Conservation (phyloP, 2,329 filamentous ascomycete genomes). For the Cladophialophora bantiana region DNA sequence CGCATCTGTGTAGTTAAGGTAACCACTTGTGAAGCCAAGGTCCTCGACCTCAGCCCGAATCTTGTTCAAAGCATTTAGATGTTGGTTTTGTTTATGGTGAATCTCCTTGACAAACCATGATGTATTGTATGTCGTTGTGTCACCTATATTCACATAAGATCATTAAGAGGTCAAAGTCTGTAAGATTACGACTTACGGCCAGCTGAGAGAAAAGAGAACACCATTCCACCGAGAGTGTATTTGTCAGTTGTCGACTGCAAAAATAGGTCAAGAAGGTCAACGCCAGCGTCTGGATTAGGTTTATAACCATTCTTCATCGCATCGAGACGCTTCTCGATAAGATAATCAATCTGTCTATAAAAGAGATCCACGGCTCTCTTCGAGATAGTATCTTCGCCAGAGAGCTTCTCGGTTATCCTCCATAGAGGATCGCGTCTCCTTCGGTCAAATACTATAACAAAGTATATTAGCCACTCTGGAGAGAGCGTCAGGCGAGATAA, state of each 20-base stretch:
- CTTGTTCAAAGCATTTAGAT: conserved; percentile 28
- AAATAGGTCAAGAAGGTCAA: conserved; percentile 31
- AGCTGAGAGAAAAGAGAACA: conserved; percentile 26
- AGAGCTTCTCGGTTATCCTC: conserved; percentile 29
- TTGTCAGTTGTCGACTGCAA: conserved; percentile 26
- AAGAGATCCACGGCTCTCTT: conserved; percentile 29
- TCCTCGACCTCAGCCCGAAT: conserved; percentile 23
- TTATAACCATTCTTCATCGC: conserved; percentile 28
- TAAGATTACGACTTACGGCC: conserved; percentile 20
- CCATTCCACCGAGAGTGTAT: conserved; percentile 28
- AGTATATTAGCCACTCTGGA: background rate
- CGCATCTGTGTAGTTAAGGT: conserved; percentile 24
- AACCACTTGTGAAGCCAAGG: conserved; percentile 26
- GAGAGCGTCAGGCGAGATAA: too few species aligned
- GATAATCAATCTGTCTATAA: conserved; percentile 26
- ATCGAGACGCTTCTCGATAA: conserved; percentile 30
- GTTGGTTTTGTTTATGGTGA: conserved; percentile 27
- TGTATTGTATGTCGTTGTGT: conserved; percentile 29
- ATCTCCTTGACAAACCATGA: conserved; percentile 33
- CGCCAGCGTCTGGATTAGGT: conserved; percentile 22
- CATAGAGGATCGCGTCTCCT: conserved; percentile 31
- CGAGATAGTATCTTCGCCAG: conserved; percentile 24
- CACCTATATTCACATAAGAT: conserved; percentile 10
- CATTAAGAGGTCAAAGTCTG: background rate
- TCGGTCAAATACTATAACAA: conserved; percentile 25